These are phyloP conservation scores for Neurospora hispaniola DNA, from an alignment of 495 filamentous ascomycete genomes.

Conservation along the genomic window DNA sequence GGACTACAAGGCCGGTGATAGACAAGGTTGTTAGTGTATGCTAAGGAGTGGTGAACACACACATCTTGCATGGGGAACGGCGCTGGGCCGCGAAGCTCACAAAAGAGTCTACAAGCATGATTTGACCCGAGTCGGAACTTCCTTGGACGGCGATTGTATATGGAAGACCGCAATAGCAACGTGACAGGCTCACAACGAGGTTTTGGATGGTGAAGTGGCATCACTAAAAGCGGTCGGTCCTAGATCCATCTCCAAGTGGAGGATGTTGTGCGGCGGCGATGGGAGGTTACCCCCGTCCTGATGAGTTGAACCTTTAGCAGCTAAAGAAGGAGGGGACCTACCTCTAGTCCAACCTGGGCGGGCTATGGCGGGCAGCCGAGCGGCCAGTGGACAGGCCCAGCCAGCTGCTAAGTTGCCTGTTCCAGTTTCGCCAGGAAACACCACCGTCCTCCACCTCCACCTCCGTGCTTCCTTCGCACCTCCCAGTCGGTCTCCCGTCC, in stretches of 20 bases:
- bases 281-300: neutral
- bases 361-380: neutral
- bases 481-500: neutral
- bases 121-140: neutral
- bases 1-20: neutral
- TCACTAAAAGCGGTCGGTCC: neutral
- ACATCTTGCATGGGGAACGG: neutral
- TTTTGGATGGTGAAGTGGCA: neutral
- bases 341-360: neutral
- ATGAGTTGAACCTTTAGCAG: neutral
- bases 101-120: neutral
- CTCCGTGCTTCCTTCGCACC: neutral
- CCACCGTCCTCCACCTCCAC: neutral
- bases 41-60: neutral
- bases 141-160: neutral
- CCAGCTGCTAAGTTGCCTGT: neutral
- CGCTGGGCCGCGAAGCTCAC: neutral
- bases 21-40: neutral
- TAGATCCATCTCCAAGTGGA: neutral
- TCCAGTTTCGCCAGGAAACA: neutral
- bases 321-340: neutral
- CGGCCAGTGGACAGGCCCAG: neutral
- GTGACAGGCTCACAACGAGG: neutral
- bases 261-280: neutral
- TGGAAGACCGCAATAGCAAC: neutral